A percentile compares a stretch with the other conserved stretches of the same genome.
Conservation (phyloP, 148 eudicot species). For the Agrostemma githago region DNA sequence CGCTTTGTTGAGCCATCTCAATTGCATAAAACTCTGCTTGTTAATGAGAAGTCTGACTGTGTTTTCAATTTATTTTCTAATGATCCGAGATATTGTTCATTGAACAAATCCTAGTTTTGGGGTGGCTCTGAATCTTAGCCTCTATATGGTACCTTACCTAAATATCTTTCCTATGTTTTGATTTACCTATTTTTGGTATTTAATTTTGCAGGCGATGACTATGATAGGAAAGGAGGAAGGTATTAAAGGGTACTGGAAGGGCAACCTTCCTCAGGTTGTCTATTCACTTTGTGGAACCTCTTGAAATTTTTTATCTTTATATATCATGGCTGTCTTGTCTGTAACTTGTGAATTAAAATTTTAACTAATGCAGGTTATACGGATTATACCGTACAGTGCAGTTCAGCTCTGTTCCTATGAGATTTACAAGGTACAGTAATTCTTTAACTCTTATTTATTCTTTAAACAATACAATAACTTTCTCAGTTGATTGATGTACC, state of each 20-base stretch:
- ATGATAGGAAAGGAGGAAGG: conserved; percentile 81
- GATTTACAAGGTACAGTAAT: conserved; percentile 58
- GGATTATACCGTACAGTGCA: conserved; percentile 86
- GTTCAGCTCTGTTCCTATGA: conserved; percentile 91
- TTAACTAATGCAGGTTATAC: conserved; percentile 53
- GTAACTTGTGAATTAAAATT: not conserved
- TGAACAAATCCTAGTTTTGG: not conserved
- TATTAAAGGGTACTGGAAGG: conserved; percentile 92
- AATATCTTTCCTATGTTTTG: not conserved
- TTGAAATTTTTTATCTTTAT: not conserved
- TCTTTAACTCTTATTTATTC: conserved; percentile 15
- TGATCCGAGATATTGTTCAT: not conserved
- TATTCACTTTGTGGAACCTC: conserved; percentile 14
- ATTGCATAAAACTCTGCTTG: not conserved
- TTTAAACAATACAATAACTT: conserved; percentile 1
- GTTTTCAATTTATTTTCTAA: not conserved
- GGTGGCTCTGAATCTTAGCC: not conserved
- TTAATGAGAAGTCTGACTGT: not conserved
- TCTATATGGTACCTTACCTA: not conserved
- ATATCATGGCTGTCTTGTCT: not conserved
- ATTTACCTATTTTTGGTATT: conserved; percentile 12
- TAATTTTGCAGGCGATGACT: conserved; percentile 50
- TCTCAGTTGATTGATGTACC: conserved; percentile 20
- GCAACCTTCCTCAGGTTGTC: conserved; percentile 91
- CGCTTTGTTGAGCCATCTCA: not conserved